Percentiles rank a stretch among this genome's conserved stretches.
Evolutionary conservation across 169 alveolate species (phyloP).

Genomic region (Plasmodium gaboni): DNA sequence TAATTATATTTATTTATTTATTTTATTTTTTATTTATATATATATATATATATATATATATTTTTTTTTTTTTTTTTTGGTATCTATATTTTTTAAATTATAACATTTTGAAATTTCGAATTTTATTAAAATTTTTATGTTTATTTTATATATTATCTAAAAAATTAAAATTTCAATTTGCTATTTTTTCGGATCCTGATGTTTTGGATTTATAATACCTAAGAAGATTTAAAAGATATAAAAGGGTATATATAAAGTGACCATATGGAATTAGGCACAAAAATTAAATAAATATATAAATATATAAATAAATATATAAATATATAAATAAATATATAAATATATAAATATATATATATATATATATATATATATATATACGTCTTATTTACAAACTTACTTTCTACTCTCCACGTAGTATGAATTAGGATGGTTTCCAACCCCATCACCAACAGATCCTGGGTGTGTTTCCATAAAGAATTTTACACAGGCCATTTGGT

Average conservation of each 20-base stretch:
- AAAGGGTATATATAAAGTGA: not conserved
- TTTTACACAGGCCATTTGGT: conserved; percentile 91
- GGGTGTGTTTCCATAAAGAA: conserved; percentile 90
- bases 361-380: not conserved
- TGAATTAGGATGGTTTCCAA: conserved; percentile 92
- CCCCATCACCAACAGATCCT: conserved; percentile 90
- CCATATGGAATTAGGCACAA: not conserved
- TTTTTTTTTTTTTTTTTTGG: not conserved
- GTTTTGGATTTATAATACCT: conserved; percentile 67
- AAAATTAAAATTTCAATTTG: not conserved
- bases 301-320: not conserved
- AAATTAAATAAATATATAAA: not conserved
- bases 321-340: no score
- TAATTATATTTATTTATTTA: not conserved
- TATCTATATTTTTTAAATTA: no score
- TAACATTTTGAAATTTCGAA: no score
- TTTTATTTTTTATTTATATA: not conserved
- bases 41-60: not conserved
- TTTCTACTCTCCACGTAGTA: conserved; percentile 86
- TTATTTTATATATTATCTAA: no score
- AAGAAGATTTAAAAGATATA: not conserved
- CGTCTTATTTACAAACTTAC: conserved; percentile 4
- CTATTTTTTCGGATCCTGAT: conserved; percentile 19
- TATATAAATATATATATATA: not conserved
- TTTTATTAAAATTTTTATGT: no score